Percentiles rank a stretch among this genome's conserved stretches.
phyloP scores from a whole-genome alignment of 805 yeast species.

The Ogataea siamensis region DNA sequence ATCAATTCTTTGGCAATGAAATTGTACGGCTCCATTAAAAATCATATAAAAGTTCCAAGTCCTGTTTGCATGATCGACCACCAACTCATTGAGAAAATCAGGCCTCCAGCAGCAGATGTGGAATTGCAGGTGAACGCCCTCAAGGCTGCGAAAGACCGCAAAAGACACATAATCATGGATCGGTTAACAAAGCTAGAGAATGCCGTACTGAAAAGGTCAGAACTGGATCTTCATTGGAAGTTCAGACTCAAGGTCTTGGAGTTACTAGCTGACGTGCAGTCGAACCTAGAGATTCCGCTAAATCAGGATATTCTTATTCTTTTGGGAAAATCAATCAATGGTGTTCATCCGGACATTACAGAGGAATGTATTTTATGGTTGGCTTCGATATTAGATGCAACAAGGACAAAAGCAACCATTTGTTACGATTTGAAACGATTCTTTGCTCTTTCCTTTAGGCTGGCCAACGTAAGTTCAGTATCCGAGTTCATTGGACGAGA shows the following conservation, averaged over 20 bases:
- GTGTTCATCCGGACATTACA: slow-evolving; percentile 69
- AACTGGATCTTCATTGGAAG: slow-evolving; percentile 51
- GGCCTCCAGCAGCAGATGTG: slow-evolving; percentile 57
- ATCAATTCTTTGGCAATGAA: slow-evolving; percentile 54
- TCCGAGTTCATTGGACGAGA: slow-evolving; percentile 19
- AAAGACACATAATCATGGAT: slow-evolving; percentile 43
- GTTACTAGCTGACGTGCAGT: slow-evolving; percentile 51
- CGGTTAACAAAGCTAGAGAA: slow-evolving; percentile 44
- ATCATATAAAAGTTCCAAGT: slow-evolving; percentile 46
- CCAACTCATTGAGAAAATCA: slow-evolving; percentile 41
- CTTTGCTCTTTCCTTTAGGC: slow-evolving; percentile 30
- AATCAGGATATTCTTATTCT: slow-evolving; percentile 40
- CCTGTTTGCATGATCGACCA: slow-evolving; percentile 52
- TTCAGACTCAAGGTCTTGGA: slow-evolving; percentile 46
- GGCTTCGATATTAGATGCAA: slow-evolving; percentile 42
- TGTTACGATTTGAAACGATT: slow-evolving; percentile 44
- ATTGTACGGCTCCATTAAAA: slow-evolving; percentile 43
- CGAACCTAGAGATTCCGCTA: slow-evolving; percentile 47
- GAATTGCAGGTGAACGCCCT: slow-evolving; percentile 60
- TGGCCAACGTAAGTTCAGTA: slow-evolving; percentile 24
- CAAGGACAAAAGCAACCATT: slow-evolving; percentile 25
- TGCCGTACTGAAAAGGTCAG: slow-evolving; percentile 29
- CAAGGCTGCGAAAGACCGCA: slow-evolving; percentile 58
- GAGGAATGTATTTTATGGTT: slow-evolving; percentile 60
- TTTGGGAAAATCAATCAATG: slow-evolving; percentile 46